A percentile compares a stretch with the other conserved stretches of the same genome.
Evolutionary conservation across 352 stramenopile species (phyloP).

Genomic region (Globisporangium yorkense): DNA sequence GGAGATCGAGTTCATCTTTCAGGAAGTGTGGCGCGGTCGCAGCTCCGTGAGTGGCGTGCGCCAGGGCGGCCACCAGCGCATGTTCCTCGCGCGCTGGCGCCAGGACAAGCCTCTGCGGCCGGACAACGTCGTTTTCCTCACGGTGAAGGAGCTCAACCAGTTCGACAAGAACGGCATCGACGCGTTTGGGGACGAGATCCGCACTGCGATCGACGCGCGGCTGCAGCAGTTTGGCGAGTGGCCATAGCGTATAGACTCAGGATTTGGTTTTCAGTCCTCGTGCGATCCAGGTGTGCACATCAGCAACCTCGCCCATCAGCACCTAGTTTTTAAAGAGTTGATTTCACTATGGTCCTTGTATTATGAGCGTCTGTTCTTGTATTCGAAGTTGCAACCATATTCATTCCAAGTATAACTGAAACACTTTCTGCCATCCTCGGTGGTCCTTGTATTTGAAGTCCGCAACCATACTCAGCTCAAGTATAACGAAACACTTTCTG

Average conservation of each 20-base stretch:
- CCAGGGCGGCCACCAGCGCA: constrained; percentile 67
- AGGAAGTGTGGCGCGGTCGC: constrained; percentile 78
- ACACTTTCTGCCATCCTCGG: too few species aligned
- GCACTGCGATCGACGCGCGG: constrained; percentile 61
- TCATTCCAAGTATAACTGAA: too few species aligned
- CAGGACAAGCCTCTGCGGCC: constrained; percentile 52
- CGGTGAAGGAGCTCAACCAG: constrained; percentile 60
- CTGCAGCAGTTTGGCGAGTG: constrained; percentile 60
- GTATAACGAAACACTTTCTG: too few species aligned
- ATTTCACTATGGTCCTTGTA: too few species aligned
- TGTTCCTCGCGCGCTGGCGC: constrained; percentile 85
- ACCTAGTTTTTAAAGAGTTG: too few species aligned
- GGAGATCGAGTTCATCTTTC: constrained; percentile 85
- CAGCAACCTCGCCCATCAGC: too few species aligned
- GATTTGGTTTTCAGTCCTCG: too few species aligned
- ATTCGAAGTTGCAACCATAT: too few species aligned
- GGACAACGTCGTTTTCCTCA: constrained; percentile 87
- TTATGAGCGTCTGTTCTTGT: too few species aligned
- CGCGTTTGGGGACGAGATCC: constrained; percentile 60
- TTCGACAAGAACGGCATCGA: constrained; percentile 51
- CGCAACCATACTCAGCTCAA: too few species aligned
- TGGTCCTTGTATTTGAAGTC: too few species aligned
- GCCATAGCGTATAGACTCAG: constrained; percentile 10
- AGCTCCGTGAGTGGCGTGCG: constrained; percentile 64
- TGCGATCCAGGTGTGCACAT: neutral